phyloP scores from a whole-genome alignment of 768 basidiomycete species.

The Suillus luteus region DNA sequence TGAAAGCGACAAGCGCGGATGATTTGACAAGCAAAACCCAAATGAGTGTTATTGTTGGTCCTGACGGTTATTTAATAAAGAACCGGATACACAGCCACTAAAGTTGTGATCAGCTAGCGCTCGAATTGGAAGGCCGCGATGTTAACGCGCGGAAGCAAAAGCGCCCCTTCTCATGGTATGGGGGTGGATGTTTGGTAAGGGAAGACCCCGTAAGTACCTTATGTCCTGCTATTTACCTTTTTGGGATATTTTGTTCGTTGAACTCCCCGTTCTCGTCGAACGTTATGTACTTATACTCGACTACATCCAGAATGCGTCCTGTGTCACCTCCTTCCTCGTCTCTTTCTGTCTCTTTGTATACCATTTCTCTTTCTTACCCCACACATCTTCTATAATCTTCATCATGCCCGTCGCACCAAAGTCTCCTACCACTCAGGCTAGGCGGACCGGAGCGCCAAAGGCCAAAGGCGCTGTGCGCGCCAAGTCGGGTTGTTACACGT shows the following conservation, averaged over 20 bases:
- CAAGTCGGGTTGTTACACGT: constrained; percentile 89
- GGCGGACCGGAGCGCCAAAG: constrained; percentile 59
- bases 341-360: constrained; percentile 7
- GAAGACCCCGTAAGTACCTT: constrained; percentile 23
- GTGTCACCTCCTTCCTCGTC: constrained; percentile 13
- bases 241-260: constrained; percentile 8
- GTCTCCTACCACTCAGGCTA: constrained; percentile 39
- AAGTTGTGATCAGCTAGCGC: constrained; percentile 23
- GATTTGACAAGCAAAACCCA: constrained; percentile 21
- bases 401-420: constrained; percentile 40
- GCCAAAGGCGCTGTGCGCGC: constrained; percentile 81
- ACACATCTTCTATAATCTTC: constrained; percentile 19
- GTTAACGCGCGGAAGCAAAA: constrained; percentile 27
- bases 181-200: constrained; percentile 20
- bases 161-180: constrained; percentile 25
- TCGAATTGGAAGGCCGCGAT: constrained; percentile 23
- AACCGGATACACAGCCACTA: constrained; percentile 10
- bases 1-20: constrained; percentile 36
- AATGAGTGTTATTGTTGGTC: constrained; percentile 27
- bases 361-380: constrained; percentile 22
- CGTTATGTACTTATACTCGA: constrained; percentile 36
- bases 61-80: constrained; percentile 14
- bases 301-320: constrained; percentile 24
- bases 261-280: constrained; percentile 21
- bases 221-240: constrained; percentile 14